Base-by-base conservation (phyloP, 2,329 filamentous ascomycete species). In the Pseudocercospora pini-densiflorae region DNA sequence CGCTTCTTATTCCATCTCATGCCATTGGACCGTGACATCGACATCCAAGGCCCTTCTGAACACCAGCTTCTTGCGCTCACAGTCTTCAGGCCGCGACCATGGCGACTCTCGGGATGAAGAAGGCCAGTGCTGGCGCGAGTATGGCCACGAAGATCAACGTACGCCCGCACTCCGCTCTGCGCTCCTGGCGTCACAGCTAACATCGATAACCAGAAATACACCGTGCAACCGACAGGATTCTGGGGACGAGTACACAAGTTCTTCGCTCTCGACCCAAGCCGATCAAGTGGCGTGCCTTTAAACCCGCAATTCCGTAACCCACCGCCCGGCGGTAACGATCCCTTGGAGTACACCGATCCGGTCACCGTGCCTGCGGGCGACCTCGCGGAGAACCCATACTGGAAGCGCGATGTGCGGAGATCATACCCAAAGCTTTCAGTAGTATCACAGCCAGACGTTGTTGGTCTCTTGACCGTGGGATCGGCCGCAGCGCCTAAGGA, bases 271-370 rank as follows among this genome's bases (percentile, higher is more conserved):
- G 94, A 97, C 79, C 87, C 93, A 40, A 89, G 92, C 77, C 94
- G 95, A 72, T 97, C 94, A 72, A 93, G 91, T 76, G 95, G 95
- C 80, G 84, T 99, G 21, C 95, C 95, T 55, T 84, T 99, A 76
- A 98, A 98, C 86, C 89, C 93, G 47, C 90, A 94, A 84, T 97
- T 88, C 87, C 94, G 95, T 74, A 90, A 92, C 81, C 95, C 95
- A 67, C 82, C 94, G 59, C 95, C 91, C 9, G 93, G 91, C 71
- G 85, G 83, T 72, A 83, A 88, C 75, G 89, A 92, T 75, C 92
- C 92, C 40, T 82, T 86, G 64, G 80, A 80, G 66, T 95, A 94
- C 83, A 88, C 92, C 79, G 93, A 97, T 78, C 92, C 92, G 23
- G 91, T 94, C 66, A 96, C 92, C 14, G 66, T 90, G 0, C 93